Evolutionary conservation across 2,329 filamentous ascomycete species (phyloP).

Genomic region (Sporothrix variecibatus): DNA sequence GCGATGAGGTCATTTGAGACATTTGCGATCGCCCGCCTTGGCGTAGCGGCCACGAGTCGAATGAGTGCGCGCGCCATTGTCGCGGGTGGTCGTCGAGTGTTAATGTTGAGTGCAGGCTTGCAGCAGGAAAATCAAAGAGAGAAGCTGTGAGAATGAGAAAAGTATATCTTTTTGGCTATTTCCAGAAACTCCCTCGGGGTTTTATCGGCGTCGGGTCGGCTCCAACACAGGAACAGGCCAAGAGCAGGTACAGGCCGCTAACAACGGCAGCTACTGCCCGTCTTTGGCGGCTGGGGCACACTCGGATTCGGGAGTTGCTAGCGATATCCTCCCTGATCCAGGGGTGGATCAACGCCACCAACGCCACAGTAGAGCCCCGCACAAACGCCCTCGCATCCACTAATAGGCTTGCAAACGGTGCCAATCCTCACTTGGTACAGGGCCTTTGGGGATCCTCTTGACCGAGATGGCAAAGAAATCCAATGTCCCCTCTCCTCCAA

Average conservation of each 20-base stretch:
- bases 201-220: not conserved
- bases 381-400: no score
- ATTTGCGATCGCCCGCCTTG: not conserved
- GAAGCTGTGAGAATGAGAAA: not conserved
- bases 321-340: not conserved
- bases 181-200: not conserved
- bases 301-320: not conserved
- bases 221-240: not conserved
- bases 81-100: not conserved
- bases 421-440: no score
- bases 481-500: no score
- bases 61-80: conserved; percentile 1
- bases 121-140: not conserved
- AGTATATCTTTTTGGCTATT: not conserved
- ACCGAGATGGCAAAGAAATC: no score
- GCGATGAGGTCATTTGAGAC: not conserved
- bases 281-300: not conserved
- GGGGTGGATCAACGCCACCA: not conserved
- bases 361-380: not conserved
- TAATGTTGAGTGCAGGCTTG: not conserved
- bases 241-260: not conserved
- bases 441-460: no score
- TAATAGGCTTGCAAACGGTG: no score
- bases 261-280: not conserved
- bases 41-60: not conserved